Percentiles rank a stretch among this genome's conserved stretches.
These are phyloP conservation scores for Russula abietina DNA, from an alignment of 768 basidiomycete genomes.

Conservation along the genomic window DNA sequence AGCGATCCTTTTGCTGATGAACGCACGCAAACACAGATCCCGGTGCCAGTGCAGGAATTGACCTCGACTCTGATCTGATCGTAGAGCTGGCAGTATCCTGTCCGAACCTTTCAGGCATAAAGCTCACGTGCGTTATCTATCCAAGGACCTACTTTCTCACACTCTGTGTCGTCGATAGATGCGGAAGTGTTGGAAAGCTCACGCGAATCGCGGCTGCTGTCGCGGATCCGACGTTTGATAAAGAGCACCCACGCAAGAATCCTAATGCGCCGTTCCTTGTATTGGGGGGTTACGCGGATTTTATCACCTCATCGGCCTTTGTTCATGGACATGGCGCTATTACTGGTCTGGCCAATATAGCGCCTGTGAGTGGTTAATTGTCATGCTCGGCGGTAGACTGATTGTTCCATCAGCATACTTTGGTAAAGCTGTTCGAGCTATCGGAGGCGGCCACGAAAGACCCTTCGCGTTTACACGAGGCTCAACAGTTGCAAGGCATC, in stretches of 20 bases:
- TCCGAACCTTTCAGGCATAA: conserved; percentile 78
- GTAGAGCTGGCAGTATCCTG: conserved; percentile 69
- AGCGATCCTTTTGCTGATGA: neutral
- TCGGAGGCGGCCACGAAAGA: conserved; percentile 51
- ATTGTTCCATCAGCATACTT: conserved; percentile 42
- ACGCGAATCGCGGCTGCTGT: conserved; percentile 73
- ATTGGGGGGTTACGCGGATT: conserved; percentile 81
- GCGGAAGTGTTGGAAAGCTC: conserved; percentile 88
- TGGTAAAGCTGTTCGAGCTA: conserved; percentile 57
- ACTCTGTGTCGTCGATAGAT: conserved; percentile 39
- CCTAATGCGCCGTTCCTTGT: conserved; percentile 69
- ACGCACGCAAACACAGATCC: conserved; percentile 53
- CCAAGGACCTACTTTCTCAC: conserved; percentile 6
- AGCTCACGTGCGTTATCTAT: conserved; percentile 64
- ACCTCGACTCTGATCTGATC: conserved; percentile 86
- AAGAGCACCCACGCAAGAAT: conserved; percentile 62
- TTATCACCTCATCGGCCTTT: conserved; percentile 65
- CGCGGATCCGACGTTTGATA: conserved; percentile 48
- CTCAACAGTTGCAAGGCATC: conserved; percentile 72
- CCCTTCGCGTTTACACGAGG: conserved; percentile 54
- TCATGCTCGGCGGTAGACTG: neutral
- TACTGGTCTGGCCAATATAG: conserved; percentile 80
- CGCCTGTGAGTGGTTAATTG: conserved; percentile 46
- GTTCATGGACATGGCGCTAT: conserved; percentile 83
- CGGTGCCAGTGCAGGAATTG: conserved; percentile 82